Evolutionary conservation across 2,329 filamentous ascomycete species (phyloP), one percentile per base, ranked within the genome.

Genomic region (Fusarium buxicola): DNA sequence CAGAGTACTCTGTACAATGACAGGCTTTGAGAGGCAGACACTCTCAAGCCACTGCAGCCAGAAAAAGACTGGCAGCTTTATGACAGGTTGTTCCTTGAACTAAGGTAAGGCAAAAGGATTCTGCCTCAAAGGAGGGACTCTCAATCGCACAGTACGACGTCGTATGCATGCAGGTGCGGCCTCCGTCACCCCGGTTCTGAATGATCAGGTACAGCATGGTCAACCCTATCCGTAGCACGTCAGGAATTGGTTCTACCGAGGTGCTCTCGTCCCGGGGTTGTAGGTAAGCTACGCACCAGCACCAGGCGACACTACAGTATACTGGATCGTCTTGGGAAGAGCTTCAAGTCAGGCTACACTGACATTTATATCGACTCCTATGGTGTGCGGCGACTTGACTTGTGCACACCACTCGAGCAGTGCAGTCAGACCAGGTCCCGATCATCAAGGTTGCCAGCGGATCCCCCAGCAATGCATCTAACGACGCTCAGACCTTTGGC

Each of bases 381-480:
- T 46, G 30, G 25, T 46, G 43, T 31, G 32, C 43, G 12, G 43
- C 24, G 43, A 34, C 12, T 34, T 25, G n/a, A n/a, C n/a, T n/a
- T n/a, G n/a, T 25, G 16, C 21, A 46, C 32, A 18, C 25, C 7
- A 32, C 41, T 32, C 12, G 4, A 45, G 31, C 30, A 21, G 21
- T 6, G 6, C 21, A 6, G 21, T 21, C 21, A 21, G 6, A 21
- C 40, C 11, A 55, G 30, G 28, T 36, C 51, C 51, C 48, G 54
- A 63, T 63, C 62, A 65, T 65, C 62, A 65, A 65, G 62, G 62
- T 65, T 50, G 46, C 39, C 21, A 38, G 54, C 50, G 55, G 50
- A 66, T 39, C 63, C 62, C n/a, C 32, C 24, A 32, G 12, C 31
- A 28, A 66, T 63, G 54, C 40, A 50, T 59, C 47, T 45, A 58